Evolutionary conservation across 2,329 filamentous ascomycete species (phyloP), one percentile per base, ranked within the genome.

Genomic region (Colletotrichum lini): DNA sequence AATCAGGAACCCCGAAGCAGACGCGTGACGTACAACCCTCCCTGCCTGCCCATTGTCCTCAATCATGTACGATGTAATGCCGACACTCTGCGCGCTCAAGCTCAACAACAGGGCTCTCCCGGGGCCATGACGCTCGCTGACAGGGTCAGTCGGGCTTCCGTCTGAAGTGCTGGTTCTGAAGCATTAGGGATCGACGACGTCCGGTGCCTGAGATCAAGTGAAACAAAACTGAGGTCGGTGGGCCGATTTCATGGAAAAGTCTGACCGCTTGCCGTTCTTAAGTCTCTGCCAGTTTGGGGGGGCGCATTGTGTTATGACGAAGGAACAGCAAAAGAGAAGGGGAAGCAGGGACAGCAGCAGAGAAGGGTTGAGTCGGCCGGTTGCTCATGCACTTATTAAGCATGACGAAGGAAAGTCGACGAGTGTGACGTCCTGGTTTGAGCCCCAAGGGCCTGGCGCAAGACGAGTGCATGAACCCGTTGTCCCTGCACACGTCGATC

Each of bases 201-300:
- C 60, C 57, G 47, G 56, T 61, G 56, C 60, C 66, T 61, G 60
- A 65, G 16, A 53, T 70, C 65, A 61, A 70, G 59, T 72, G 70
- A 72, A 72, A 72, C 70, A 70, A 70, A 69, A 70, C 52, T 49
- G 69, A 70, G 45, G 59, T 72, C 30, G 53, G 60, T 53, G 69
- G 65, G 47, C 57, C 30, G 58, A 68, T 6, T 47, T 59, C 40
- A 38, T 16, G 30, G 16, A n/a, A 59, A 68, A 71, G 58, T 53
- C 54, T 68, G 68, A 59, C 45, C 57, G 58, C 30, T 61, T 44
- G 38, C 50, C 18, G 35, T 30, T 10, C 10, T n/a, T 54, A 10
- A 18, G 26, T 26, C 13, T 38, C 53, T 40, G 53, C 35, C n/a
- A 44, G 35, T 38, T 38, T 9, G 9, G 9, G 35, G 8, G 35